These are phyloP conservation scores for Pleurotus pulmonarius DNA, from an alignment of 768 basidiomycete genomes.

Conservation along the genomic window DNA sequence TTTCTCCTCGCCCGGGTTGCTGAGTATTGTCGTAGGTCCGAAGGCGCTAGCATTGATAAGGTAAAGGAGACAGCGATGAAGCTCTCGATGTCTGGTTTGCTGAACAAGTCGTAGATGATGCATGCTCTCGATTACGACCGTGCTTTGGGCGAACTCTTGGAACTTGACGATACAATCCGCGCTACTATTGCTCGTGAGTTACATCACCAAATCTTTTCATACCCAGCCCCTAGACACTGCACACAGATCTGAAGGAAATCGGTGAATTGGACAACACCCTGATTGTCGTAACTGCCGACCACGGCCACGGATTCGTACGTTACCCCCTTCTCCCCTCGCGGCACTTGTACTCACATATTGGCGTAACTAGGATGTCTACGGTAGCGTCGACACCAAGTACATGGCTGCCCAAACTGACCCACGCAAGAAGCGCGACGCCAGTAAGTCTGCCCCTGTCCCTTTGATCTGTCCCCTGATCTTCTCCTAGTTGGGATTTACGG, in stretches of 20 bases:
- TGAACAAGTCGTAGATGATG: conserved; percentile 30
- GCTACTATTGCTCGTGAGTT: conserved; percentile 35
- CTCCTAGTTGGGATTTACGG: conserved; percentile 32
- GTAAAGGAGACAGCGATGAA: neutral
- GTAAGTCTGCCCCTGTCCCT: conserved; percentile 5
- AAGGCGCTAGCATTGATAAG: conserved; percentile 43
- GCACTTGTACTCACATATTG: neutral
- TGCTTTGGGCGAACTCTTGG: conserved; percentile 42
- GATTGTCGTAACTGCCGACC: conserved; percentile 43
- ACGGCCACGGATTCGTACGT: conserved; percentile 42
- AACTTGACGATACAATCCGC: conserved; percentile 41
- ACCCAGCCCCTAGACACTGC: neutral
- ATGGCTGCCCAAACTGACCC: conserved; percentile 17
- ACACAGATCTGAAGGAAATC: conserved; percentile 35
- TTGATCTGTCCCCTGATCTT: neutral
- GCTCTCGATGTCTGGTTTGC: neutral
- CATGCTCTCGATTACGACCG: conserved; percentile 44
- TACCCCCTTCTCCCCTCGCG: neutral
- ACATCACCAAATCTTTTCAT: neutral
- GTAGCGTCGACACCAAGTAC: conserved; percentile 22
- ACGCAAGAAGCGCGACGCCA: conserved; percentile 20
- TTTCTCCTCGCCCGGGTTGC: neutral
- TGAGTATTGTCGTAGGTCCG: conserved; percentile 22
- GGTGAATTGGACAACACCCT: conserved; percentile 39
- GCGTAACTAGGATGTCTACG: conserved; percentile 33